Evolutionary conservation across 805 yeast species (phyloP).

Genomic region (Helenozyma rhizophorensis): DNA sequence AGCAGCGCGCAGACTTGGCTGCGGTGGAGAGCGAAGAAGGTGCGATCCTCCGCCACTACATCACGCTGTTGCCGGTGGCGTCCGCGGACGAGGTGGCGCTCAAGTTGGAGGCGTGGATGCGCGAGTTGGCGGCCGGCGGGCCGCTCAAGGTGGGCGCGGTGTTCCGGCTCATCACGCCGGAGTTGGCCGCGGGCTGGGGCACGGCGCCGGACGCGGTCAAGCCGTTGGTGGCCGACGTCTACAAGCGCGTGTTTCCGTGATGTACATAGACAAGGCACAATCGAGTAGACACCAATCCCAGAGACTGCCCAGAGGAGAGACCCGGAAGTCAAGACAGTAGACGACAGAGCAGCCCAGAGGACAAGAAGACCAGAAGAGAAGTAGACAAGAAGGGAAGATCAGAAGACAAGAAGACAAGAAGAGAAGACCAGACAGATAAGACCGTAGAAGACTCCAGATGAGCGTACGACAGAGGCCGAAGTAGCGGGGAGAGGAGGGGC

Average conservation of each 20-base stretch:
- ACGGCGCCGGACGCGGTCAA: conserved; percentile 17
- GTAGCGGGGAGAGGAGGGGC: too few species aligned
- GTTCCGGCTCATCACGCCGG: conserved; percentile 12
- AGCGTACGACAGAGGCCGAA: too few species aligned
- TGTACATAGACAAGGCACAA: too few species aligned
- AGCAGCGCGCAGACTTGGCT: conserved; percentile 49
- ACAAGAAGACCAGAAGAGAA: too few species aligned
- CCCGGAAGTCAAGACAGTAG: too few species aligned
- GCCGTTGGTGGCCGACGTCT: conserved; percentile 16
- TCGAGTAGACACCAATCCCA: too few species aligned
- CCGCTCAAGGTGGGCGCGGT: conserved; percentile 7
- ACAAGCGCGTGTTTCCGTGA: conserved; percentile 11
- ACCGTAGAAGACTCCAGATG: too few species aligned
- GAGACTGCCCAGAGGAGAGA: too few species aligned
- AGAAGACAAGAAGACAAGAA: too few species aligned
- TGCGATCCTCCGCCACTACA: conserved; percentile 36
- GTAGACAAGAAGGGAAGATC: too few species aligned
- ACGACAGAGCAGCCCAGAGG: too few species aligned
- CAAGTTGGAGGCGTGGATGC: conserved; percentile 24
- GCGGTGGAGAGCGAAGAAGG: conserved; percentile 49
- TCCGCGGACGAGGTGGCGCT: conserved; percentile 36
- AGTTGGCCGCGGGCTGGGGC: conserved; percentile 17
- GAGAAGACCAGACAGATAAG: too few species aligned
- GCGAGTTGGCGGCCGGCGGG: conserved; percentile 1
- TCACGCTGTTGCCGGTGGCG: conserved; percentile 43